Percentiles rank a stretch among this genome's conserved stretches.
These are phyloP conservation scores for Macaranga tanarius DNA, from an alignment of 441 rosid genomes.

Conservation along the genomic window DNA sequence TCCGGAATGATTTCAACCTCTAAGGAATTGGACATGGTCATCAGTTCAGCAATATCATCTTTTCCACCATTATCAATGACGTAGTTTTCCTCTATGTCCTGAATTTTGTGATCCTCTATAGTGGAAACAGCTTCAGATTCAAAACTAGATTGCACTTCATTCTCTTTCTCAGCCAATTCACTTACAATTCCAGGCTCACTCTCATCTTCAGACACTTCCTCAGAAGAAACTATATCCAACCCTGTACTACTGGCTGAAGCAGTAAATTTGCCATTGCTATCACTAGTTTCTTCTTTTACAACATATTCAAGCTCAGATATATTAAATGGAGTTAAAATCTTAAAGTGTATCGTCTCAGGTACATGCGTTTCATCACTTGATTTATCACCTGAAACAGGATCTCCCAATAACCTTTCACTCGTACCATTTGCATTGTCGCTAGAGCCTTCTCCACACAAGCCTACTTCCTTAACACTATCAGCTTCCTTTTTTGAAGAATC, in stretches of 20 bases:
- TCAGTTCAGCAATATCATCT: constrained; percentile 23
- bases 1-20: constrained; percentile 28
- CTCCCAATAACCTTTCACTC: background rate
- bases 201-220: constrained; percentile 14
- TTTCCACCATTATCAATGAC: constrained; percentile 27
- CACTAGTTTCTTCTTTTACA: constrained; percentile 23
- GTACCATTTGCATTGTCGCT: background rate
- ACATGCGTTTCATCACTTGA: background rate
- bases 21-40: constrained; percentile 22
- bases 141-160: constrained; percentile 16
- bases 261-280: constrained; percentile 4
- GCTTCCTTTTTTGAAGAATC: constrained; percentile 4
- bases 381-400: background rate
- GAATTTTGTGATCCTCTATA: constrained; percentile 19
- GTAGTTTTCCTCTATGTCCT: background rate
- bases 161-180: constrained; percentile 5
- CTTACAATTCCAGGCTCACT: constrained; percentile 19
- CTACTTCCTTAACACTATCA: constrained; percentile 18
- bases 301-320: constrained; percentile 13
- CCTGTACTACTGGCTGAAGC: constrained; percentile 16
- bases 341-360: constrained; percentile 25
- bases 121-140: constrained; percentile 26
- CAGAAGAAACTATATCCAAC: constrained; percentile 15
- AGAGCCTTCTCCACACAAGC: background rate
- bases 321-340: constrained; percentile 16